phyloP scores from a whole-genome alignment of 768 basidiomycete genomes.

The Panaeolus papilionaceus region DNA sequence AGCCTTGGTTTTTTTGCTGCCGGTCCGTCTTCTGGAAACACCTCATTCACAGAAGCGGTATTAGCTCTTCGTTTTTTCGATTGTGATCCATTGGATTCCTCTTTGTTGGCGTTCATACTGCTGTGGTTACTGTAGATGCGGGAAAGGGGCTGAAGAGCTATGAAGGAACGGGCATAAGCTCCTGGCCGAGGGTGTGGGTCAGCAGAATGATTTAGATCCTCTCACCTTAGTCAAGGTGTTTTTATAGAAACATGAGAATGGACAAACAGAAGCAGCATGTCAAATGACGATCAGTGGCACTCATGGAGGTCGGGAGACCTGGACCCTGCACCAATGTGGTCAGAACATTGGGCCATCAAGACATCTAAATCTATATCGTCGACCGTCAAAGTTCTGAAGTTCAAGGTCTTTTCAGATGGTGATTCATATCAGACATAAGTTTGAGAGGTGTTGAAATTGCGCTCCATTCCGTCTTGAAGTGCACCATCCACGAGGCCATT shows the following conservation, averaged over 20 bases:
- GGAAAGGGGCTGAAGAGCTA: neutral
- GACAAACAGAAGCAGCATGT: conserved; percentile 1
- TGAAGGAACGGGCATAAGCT: neutral
- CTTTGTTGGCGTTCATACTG: neutral
- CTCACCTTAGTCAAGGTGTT: neutral
- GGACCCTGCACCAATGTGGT: neutral
- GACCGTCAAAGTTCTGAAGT: no score
- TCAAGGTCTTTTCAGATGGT: no score
- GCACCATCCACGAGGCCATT: no score
- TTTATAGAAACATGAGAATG: neutral
- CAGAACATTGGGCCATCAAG: no score
- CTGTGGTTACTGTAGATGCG: neutral
- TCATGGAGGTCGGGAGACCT: neutral
- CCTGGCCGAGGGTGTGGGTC: neutral
- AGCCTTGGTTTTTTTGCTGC: neutral
- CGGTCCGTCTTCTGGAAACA: neutral
- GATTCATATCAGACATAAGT: no score
- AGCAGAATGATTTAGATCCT: neutral
- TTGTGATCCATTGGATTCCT: neutral
- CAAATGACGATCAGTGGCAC: neutral
- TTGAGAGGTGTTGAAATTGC: no score
- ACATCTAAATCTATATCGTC: no score
- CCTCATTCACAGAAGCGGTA: neutral
- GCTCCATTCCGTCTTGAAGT: no score
- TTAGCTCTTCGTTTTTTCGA: neutral